phyloP scores from a whole-genome alignment of 2,329 filamentous ascomycete genomes.

The Thelonectria rubi region DNA sequence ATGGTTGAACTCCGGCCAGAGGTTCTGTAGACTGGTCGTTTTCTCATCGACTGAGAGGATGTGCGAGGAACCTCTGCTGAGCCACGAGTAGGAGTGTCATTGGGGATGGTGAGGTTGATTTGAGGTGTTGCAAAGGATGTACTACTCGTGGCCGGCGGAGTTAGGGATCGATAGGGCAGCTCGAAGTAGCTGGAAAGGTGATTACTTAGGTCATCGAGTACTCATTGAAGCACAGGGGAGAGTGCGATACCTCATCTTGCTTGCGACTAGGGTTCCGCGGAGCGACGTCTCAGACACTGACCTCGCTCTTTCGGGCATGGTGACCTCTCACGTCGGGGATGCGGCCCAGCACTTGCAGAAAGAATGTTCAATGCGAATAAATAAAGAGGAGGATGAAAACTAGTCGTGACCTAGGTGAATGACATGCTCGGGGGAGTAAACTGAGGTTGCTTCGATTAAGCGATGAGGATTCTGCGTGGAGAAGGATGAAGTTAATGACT shows the following conservation, averaged over 20 bases:
- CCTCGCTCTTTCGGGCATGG: slow-evolving; percentile 31
- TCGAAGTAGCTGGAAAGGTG: slow-evolving; percentile 45
- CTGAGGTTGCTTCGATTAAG: no score
- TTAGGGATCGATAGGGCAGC: slow-evolving; percentile 34
- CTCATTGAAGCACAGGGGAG: no score
- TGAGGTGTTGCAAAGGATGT: slow-evolving; percentile 12
- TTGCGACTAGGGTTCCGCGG: slow-evolving; percentile 15
- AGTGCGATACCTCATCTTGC: slow-evolving; percentile 39
- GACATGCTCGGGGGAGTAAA: no score
- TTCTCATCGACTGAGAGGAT: slow-evolving; percentile 11
- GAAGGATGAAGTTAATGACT: no score
- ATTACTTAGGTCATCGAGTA: not conserved
- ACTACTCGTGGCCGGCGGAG: slow-evolving; percentile 31
- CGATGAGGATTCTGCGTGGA: no score
- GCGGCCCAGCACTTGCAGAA: not conserved
- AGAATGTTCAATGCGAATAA: no score
- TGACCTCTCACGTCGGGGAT: not conserved
- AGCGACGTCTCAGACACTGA: slow-evolving; percentile 30
- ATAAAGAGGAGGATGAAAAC: no score
- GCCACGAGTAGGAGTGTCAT: slow-evolving; percentile 3
- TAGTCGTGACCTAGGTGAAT: no score
- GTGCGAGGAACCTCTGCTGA: slow-evolving; percentile 16
- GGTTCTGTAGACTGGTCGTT: slow-evolving; percentile 11
- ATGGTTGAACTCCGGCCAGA: not conserved
- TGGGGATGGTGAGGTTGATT: not conserved